Percentiles rank a stretch among this genome's conserved stretches.
Evolutionary conservation across 75 land plant genomes (phyloP).

Genomic region (Larix kaempferi): DNA sequence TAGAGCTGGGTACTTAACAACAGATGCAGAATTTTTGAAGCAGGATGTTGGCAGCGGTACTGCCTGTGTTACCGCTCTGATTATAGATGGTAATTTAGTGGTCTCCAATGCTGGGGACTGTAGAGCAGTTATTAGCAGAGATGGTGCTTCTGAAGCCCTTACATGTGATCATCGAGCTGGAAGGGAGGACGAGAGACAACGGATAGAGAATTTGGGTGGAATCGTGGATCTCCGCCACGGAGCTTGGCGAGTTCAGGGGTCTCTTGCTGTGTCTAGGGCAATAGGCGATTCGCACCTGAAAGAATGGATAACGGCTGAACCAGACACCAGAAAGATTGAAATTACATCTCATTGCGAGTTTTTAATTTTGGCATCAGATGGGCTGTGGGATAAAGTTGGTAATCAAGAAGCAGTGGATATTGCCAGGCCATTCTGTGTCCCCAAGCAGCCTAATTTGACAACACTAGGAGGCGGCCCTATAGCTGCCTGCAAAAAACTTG

Average conservation of each 20-base stretch:
- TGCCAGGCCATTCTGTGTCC: slow-evolving; percentile 21
- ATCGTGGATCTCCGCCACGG: slow-evolving; percentile 56
- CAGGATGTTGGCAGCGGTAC: slow-evolving; percentile 50
- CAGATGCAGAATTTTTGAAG: slow-evolving; percentile 44
- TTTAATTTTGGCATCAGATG: slow-evolving; percentile 75
- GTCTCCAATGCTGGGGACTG: slow-evolving; percentile 89
- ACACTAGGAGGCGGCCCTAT: slow-evolving; percentile 6
- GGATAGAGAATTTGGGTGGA: slow-evolving; percentile 64
- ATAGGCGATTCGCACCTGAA: slow-evolving; percentile 72
- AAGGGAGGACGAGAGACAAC: slow-evolving; percentile 52
- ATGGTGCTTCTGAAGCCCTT: slow-evolving; percentile 67
- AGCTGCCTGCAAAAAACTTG: slow-evolving; percentile 49
- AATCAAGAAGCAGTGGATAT: slow-evolving; percentile 78
- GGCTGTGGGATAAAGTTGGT: slow-evolving; percentile 68
- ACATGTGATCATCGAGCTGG: slow-evolving; percentile 69
- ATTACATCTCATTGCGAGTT: slow-evolving; percentile 52
- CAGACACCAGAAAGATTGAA: slow-evolving; percentile 43
- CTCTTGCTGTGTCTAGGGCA: slow-evolving; percentile 70
- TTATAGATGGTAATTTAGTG: slow-evolving; percentile 42
- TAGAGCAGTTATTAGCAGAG: slow-evolving; percentile 64
- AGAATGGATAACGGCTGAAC: slow-evolving; percentile 67
- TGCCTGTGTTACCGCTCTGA: slow-evolving; percentile 71
- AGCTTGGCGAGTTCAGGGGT: slow-evolving; percentile 67
- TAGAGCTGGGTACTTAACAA: slow-evolving; percentile 32
- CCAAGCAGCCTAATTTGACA: background rate